A percentile compares a stretch with the other conserved stretches of the same genome.
Evolutionary conservation across 345 rosid species (phyloP).

Genomic region (Boechera retrofracta): DNA sequence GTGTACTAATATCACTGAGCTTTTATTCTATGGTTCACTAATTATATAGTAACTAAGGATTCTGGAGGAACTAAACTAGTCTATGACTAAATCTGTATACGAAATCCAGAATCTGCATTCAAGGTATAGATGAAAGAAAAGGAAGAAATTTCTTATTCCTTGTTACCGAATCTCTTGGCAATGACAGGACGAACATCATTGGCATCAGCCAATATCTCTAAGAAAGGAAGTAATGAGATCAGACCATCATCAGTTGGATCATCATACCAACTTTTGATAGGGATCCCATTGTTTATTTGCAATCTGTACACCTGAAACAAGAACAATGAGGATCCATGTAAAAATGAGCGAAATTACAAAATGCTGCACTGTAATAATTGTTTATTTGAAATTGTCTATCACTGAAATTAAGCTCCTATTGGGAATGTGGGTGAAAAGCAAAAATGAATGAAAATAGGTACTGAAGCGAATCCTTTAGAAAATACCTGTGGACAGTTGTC

Average conservation of each 20-base stretch:
- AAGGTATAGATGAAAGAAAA: not conserved
- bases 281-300: constrained; percentile 86
- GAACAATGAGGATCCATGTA: constrained; percentile 3
- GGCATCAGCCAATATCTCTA: constrained; percentile 69
- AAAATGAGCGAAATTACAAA: not conserved
- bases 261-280: constrained; percentile 85
- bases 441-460: not conserved
- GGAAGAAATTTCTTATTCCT: constrained; percentile 44
- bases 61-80: constrained; percentile 5
- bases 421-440: not conserved
- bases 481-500: constrained; percentile 86
- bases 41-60: not conserved
- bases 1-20: not conserved
- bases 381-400: not conserved
- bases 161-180: constrained; percentile 71
- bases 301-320: constrained; percentile 73
- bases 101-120: constrained; percentile 19
- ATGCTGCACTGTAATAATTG: not conserved
- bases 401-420: not conserved
- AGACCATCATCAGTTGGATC: constrained; percentile 78
- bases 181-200: constrained; percentile 85
- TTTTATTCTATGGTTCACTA: constrained; percentile 17
- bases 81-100: constrained; percentile 3
- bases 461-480: not conserved
- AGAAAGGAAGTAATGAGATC: constrained; percentile 70